Conservation (phyloP, 345 rosid species). For the Cardiospermum halicacabum region DNA sequence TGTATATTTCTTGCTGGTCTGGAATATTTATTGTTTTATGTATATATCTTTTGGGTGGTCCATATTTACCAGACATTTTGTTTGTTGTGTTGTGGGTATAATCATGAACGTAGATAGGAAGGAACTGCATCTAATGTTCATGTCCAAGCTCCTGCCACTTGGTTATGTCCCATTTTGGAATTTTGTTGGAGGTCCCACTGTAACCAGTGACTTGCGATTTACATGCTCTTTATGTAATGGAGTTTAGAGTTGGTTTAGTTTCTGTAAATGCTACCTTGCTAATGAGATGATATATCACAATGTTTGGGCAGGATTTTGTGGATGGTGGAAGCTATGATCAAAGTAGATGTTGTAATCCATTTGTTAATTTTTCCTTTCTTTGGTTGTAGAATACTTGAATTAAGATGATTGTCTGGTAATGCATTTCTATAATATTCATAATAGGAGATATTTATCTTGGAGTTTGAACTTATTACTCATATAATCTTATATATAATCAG, state of each 20-base stretch:
- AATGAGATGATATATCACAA: background rate
- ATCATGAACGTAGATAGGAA: constrained; percentile 14
- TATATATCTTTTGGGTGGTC: background rate
- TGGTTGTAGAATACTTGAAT: too few relatives aligned
- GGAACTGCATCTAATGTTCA: constrained; percentile 17
- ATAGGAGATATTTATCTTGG: background rate
- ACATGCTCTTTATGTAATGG: background rate
- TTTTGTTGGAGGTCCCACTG: constrained; percentile 12
- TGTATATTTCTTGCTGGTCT: background rate
- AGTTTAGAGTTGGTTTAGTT: background rate
- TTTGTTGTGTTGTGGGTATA: constrained; percentile 11
- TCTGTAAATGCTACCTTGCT: background rate
- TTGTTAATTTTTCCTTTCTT: background rate
- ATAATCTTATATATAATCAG: background rate
- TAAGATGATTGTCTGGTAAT: too few relatives aligned
- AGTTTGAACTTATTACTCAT: background rate
- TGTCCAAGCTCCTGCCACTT: constrained; percentile 14
- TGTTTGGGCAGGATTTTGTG: background rate
- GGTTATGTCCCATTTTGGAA: constrained; percentile 5
- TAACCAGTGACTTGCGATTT: background rate
- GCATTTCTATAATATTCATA: background rate
- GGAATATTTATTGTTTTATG: background rate
- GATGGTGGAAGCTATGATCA: constrained; percentile 3
- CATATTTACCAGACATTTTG: constrained; percentile 11
- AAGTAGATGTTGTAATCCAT: background rate